Base-by-base conservation (phyloP, 2,329 filamentous ascomycete genomes). In the Penicillium griseofulvum region DNA sequence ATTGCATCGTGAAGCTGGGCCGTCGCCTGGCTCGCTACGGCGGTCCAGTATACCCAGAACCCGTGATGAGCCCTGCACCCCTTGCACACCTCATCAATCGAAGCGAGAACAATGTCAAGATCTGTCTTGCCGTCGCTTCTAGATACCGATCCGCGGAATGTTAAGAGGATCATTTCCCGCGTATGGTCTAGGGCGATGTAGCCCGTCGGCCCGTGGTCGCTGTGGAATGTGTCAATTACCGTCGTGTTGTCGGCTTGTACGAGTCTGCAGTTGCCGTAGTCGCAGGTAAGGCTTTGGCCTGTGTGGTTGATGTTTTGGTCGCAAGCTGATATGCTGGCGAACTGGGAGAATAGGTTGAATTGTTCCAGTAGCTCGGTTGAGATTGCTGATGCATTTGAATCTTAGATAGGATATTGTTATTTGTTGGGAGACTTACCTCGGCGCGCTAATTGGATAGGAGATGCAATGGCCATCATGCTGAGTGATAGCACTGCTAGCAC, bases 161-260 rank as follows among this genome's bases (percentile, higher is more conserved):
- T 19, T 3, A 51, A 6, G 16, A 51, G 10, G 16, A 51, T 44
- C 29, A 51, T 12, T 34, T 51, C 10, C 16, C 29, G 37, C 2
- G 48, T 50, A 29, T 44, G 38, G 12, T 50, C 48, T 17, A 50
- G 19, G 14, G 48, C 51, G 16, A 53, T 53, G 22, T 36, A 49
- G 9, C 51, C 51, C 9, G 41, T 38, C 1, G 39, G 44, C 8
- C 22, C 22, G 14, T 39, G 8, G 4, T n/a, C 33, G 14, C 17
- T 19, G 16, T 49, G 29, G n/a, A 46, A 52, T 22, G 24, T 10
- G 26, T 31, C 17, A 17, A 46, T 29, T 6, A 52, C 42, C 2
- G 34, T 45, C 5, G 49, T 52, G 14, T 52, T 36, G 14, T 52
- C 49, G 2, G 41, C 49, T 28, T 29, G 31, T 10, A 52, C 41